These are phyloP conservation scores for Arctium minus DNA, from an alignment of 129 eudicot species.

Conservation along the genomic window DNA sequence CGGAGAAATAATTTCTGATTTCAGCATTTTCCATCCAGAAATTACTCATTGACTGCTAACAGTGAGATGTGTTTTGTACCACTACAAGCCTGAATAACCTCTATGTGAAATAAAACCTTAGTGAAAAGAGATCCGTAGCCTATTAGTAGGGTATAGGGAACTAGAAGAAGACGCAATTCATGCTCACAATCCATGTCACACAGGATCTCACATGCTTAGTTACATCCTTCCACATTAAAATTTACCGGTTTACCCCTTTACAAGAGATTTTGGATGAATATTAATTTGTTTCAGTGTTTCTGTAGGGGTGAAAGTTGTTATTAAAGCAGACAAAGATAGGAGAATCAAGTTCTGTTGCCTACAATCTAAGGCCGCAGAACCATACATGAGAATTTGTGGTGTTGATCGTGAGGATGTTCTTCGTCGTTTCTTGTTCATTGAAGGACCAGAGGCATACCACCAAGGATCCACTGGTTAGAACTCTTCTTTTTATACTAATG, in stretches of 20 bases:
- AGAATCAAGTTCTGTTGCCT: slow-evolving; percentile 85
- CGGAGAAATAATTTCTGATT: background rate
- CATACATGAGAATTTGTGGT: slow-evolving; percentile 71
- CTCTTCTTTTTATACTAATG: background rate
- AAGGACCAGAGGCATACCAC: slow-evolving; percentile 76
- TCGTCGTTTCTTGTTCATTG: slow-evolving; percentile 81
- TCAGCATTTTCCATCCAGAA: background rate
- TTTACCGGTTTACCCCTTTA: background rate
- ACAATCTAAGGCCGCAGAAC: slow-evolving; percentile 94
- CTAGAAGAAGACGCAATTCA: background rate
- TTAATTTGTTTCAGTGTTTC: slow-evolving; percentile 15
- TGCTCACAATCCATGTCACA: background rate
- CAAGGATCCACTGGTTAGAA: slow-evolving; percentile 86
- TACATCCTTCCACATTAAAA: background rate
- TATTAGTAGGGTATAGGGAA: background rate
- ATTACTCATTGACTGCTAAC: background rate
- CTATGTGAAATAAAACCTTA: background rate
- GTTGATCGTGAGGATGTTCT: slow-evolving; percentile 75
- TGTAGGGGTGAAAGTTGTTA: slow-evolving; percentile 81
- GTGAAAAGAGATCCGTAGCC: background rate
- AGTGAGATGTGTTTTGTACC: background rate
- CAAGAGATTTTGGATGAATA: background rate
- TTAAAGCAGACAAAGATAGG: slow-evolving; percentile 66
- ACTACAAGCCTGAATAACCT: background rate
- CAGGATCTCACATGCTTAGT: background rate